Base-by-base conservation (phyloP, 768 basidiomycete genomes). In the Leccinellum luteum region DNA sequence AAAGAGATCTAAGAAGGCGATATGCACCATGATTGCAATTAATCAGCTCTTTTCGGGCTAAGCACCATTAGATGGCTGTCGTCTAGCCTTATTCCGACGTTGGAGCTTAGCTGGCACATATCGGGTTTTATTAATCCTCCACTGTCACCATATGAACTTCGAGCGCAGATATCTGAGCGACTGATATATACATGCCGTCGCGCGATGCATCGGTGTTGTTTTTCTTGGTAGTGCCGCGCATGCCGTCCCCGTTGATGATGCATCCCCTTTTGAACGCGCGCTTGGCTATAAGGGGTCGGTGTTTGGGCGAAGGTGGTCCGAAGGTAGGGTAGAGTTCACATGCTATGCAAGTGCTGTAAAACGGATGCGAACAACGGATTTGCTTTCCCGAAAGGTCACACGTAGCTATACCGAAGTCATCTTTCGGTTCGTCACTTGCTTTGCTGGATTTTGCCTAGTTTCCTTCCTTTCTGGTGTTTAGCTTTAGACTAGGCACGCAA, bases 191-290 rank as follows among this genome's bases (percentile, higher is more conserved):
- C 4, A 21, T 30, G 35, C 49, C 38, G 34, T 56, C 49, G 41
- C 19, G 28, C 30, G 48, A 9, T 9, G 6, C 32, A 31, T 61
- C 60, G 60, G 52, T 21, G 12, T 21, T 49, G 31, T 61, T 35
- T 60, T 32, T n/a, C 31, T 48, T 45, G 31, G 31, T 27, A 31
- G 15, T 13, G 23, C 60, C 44, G 59, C 34, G 21, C 25, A 49
- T 63, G 55, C 52, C 57, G 50, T 60, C 6, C 30, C 19, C 6
- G 5, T 21, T 53, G 52, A 51, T 47, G 44, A 21, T 53, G 30
- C 51, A 32, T 53, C 31, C 9, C 31, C 5, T 43, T 56, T 43
- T 55, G 55, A n/a, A 15, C 38, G 55, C 31, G 15, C 14, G 27
- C 31, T 23, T 48, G 45, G 25, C 32, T 60, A 30, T 30, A 30